Base-by-base conservation (phyloP, 2,329 filamentous ascomycete genomes). In the Seiridium cupressi region DNA sequence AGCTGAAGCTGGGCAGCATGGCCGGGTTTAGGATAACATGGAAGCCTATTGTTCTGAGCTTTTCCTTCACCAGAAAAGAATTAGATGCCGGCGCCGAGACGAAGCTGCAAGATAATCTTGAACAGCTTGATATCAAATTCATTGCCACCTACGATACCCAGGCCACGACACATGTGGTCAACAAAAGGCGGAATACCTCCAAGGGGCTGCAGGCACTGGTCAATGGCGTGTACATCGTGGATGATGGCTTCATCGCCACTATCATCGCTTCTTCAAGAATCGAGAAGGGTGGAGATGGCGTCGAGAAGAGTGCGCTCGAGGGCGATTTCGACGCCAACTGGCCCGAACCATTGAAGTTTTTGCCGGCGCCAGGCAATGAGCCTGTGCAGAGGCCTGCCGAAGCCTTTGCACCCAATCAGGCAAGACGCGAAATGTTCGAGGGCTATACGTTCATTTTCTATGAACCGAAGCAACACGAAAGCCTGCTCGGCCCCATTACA, bases 361-460 rank as follows among this genome's bases (percentile, higher is more conserved):
- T 97, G 11, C 92, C 94, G 0, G 86, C 89, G 0, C 82, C 85
- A 4, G 91, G 90, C 1, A 88, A 88, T 55, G 94, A 98, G 72
- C 90, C 90, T 0, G 84, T 88, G 2, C 81, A 88, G 42, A 84
- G 89, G 53, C 84, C 88, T 0, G 79, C 85, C 8, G 83, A 85
- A n/a, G 84, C 87, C 10, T 94, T 96, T 70, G 80, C 82, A 6
- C 94, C 95, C 0, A 85, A 94, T 63, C 64, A 79, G 0, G 74
- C 77, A 13, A 84, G 95, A 26, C 77, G 79, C 6, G 86, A 88
- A 35, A 81, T 99, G 1, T 98, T 99, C 66, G 86, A 91, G 9
- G 91, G 91, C 3, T 95, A 93, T 69, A 94, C 89, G 0, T 97
- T 98, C 69, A 81, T 99, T 3, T 97, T 98, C 68, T 89, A 93